Base-by-base conservation (phyloP, 345 rosid genomes). In the Eutrema yunnanense region DNA sequence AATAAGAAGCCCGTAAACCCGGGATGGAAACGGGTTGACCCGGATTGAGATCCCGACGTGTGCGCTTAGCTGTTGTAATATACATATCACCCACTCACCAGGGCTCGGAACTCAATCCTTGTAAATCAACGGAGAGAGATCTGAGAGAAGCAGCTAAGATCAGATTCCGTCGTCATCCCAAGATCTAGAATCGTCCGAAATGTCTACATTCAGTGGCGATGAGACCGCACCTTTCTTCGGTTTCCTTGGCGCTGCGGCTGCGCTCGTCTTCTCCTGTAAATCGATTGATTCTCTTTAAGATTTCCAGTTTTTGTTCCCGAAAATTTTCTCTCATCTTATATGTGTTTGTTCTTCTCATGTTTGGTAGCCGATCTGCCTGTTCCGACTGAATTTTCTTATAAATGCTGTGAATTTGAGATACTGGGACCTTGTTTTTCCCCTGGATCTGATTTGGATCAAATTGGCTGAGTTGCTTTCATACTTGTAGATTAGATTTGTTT, bases 221-320 rank as follows among this genome's bases (percentile, higher is more conserved):
- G 81, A 78, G 41, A 78, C 81, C 11, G 81, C 81, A 8, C 81
- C 78, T 51, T 78, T 78, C 78, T 78, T 78, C 37, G 81, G 81
- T 52, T 78, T 78, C 81, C 81, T 78, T 16, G 81, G 81, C 48
- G 81, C 81, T 49, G 78, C 81, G 2, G 78, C 81, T 0, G 78
- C 81, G 3, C 81, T 78, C 56, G 81, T 78, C 72, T 78, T 78
- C 74, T 78, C 81, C 56, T 78, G 81, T 78, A 73, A 50, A 19
- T 50, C 67, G 0, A 11, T 61, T 11, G 0, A 11, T 61, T 11
- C 55, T 36, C 41, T 41, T 32, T 42, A 3, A 11, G 27, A 33
- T 22, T 13, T 43, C 22, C 7, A 7, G 1, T 6, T 56, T 56
- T 3, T 34, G 3, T 14, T n/a, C 33, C 60, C 8, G 26, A 32